These are phyloP conservation scores for Neospora caninum DNA, from an alignment of 169 alveolate genomes.

Conservation along the genomic window DNA sequence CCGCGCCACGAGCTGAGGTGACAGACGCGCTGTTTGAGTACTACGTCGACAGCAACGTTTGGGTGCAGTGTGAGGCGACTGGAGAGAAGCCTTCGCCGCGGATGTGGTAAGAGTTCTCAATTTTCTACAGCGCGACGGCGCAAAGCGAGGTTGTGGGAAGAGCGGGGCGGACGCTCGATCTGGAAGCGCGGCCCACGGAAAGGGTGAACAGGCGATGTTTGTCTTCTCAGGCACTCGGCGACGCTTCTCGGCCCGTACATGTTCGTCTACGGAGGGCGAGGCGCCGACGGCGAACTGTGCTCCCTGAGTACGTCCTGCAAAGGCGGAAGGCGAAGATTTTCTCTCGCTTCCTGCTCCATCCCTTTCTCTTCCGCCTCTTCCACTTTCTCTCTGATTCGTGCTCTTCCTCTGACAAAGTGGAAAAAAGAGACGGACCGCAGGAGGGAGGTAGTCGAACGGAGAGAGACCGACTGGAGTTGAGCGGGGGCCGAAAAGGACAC, in stretches of 20 bases:
- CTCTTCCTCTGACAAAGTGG: background rate
- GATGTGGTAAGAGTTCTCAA: background rate
- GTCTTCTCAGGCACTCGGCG: background rate
- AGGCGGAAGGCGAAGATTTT: background rate
- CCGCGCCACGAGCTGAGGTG: background rate
- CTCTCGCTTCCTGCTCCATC: too few relatives aligned
- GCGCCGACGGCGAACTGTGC: background rate
- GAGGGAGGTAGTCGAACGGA: background rate
- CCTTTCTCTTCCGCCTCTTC: too few relatives aligned
- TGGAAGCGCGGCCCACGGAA: too few relatives aligned
- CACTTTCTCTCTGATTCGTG: too few relatives aligned
- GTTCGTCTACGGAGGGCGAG: background rate
- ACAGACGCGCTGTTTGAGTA: background rate
- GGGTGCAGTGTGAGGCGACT: background rate
- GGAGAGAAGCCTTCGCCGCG: background rate
- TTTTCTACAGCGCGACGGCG: too few relatives aligned
- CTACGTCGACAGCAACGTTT: slow-evolving; percentile 5
- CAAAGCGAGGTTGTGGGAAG: too few relatives aligned
- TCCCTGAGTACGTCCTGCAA: background rate
- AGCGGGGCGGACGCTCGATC: too few relatives aligned
- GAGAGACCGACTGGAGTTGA: too few relatives aligned
- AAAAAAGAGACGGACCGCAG: background rate
- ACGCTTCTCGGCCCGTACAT: background rate
- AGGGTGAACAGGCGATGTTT: background rate
- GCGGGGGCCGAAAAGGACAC: too few relatives aligned